A percentile compares a stretch with the other conserved stretches of the same genome.
Conservation (phyloP, 495 filamentous ascomycete genomes). For the Trichocladium uniseriatum region DNA sequence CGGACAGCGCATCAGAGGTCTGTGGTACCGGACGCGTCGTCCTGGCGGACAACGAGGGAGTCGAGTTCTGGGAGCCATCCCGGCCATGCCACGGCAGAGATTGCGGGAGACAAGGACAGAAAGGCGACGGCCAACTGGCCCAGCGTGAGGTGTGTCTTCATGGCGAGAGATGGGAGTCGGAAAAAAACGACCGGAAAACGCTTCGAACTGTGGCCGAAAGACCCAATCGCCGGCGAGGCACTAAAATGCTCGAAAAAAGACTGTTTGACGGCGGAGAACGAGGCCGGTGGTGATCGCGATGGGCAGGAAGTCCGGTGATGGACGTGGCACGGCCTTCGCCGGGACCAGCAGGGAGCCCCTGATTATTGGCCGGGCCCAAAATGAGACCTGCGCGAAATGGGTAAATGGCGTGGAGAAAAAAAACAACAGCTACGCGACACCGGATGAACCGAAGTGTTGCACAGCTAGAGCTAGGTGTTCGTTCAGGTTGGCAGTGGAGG, state of each 20-base stretch:
- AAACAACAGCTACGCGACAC: conserved; percentile 5
- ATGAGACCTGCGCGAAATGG: conserved; percentile 19
- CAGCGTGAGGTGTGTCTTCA: conserved; percentile 20
- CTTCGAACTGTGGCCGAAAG: neutral
- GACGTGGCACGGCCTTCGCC: conserved; percentile 19
- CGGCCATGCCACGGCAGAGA: conserved; percentile 27
- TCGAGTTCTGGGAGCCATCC: conserved; percentile 31
- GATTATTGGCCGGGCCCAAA: conserved; percentile 18
- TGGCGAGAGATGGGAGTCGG: conserved; percentile 6
- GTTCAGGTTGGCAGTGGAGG: neutral
- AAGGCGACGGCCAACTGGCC: conserved; percentile 28
- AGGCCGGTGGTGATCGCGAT: conserved; percentile 10
- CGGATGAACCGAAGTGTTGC: neutral
- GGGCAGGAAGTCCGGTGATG: conserved; percentile 5
- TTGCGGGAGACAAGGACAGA: conserved; percentile 26
- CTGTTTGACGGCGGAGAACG: conserved; percentile 23
- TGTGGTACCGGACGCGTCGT: conserved; percentile 18
- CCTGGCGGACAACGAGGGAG: conserved; percentile 29
- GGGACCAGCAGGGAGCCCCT: conserved; percentile 11
- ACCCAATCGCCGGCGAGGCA: neutral
- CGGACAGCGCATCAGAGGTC: neutral
- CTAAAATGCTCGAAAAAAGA: neutral
- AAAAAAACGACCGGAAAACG: neutral
- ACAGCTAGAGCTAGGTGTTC: neutral
- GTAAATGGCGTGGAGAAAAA: conserved; percentile 2